Base-by-base conservation (phyloP, 2,329 filamentous ascomycete species). In the Cytospora piceicola region DNA sequence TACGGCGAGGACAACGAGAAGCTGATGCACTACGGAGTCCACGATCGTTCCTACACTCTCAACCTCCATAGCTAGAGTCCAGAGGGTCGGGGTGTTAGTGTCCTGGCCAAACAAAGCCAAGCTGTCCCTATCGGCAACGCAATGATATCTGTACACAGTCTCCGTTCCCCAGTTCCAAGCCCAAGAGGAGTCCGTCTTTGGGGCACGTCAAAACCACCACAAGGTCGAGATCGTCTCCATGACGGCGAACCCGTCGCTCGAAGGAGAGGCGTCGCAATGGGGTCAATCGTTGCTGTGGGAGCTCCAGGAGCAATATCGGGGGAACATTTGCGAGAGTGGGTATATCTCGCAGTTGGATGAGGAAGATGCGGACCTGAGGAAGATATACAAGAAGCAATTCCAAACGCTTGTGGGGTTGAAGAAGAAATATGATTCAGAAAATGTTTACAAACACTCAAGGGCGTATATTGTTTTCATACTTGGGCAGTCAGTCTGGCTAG, bases 381-480 rank as follows among this genome's bases (percentile, higher is more conserved):
- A 69, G 17, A 73, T 76, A 4, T 79, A 74, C 58, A 76, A 75
- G 1, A 42, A 68, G 5, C 71, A 76, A 20, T 71, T 73, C 52
- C 30, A 67, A 6, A 57, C 53, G 5, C 51, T 64, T 3, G n/a
- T 60, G 12, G 36, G 42, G 65, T 62, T 77, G 52, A 77, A 80
- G 68, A 70, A 70, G 62, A 70, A 74, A 53, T 76, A 76, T 56
- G 77, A 79, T 52, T 74, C 76, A 0, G 64, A 73, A 4, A 77
- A 78, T 65, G 71, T 76, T 1, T 80, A 79, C 64, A 75, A 66
- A 30, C 59, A 62, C 22, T 17, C 54, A 22, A 53, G 46, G n/a
- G 54, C 64, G 2, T 58, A 39, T 15, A 53, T 61, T 27, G 14
- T 17, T 29, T 24, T 55, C n/a, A n/a, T n/a, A n/a, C n/a, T 30